phyloP scores from a whole-genome alignment of 2,329 filamentous ascomycete genomes.

The Claviceps pazoutovae region DNA sequence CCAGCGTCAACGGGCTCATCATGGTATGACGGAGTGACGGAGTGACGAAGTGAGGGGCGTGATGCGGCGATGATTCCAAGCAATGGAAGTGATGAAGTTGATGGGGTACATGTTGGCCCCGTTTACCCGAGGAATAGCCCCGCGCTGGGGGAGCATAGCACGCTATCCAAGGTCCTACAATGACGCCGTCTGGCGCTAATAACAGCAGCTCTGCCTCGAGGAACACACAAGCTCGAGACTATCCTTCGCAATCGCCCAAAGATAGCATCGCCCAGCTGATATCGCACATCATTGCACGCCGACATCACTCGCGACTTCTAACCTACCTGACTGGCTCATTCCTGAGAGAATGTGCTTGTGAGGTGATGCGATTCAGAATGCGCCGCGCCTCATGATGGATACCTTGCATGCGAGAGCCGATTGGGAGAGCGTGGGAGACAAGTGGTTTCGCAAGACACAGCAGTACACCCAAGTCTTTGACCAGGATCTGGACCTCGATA shows the following conservation, averaged over 20 bases:
- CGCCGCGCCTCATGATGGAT: slow-evolving; percentile 31
- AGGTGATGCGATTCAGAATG: slow-evolving; percentile 4
- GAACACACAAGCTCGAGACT: background rate
- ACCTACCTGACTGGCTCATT: background rate
- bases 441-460: slow-evolving; percentile 89
- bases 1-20: too few relatives aligned
- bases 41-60: background rate
- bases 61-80: background rate
- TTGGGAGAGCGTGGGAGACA: slow-evolving; percentile 88
- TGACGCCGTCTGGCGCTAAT: background rate
- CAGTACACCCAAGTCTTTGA: slow-evolving; percentile 91
- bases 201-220: background rate
- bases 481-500: slow-evolving; percentile 84
- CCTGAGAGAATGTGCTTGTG: background rate
- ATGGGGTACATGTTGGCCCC: background rate
- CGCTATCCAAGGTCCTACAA: background rate
- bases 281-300: background rate
- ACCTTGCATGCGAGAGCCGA: slow-evolving; percentile 59
- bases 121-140: slow-evolving; percentile 21
- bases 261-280: too few relatives aligned
- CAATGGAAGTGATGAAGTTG: background rate
- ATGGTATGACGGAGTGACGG: background rate
- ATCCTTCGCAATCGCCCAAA: background rate
- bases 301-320: background rate
- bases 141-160: slow-evolving; percentile 2